Conservation (phyloP, 768 basidiomycete species). For the Amanita muscaria region DNA sequence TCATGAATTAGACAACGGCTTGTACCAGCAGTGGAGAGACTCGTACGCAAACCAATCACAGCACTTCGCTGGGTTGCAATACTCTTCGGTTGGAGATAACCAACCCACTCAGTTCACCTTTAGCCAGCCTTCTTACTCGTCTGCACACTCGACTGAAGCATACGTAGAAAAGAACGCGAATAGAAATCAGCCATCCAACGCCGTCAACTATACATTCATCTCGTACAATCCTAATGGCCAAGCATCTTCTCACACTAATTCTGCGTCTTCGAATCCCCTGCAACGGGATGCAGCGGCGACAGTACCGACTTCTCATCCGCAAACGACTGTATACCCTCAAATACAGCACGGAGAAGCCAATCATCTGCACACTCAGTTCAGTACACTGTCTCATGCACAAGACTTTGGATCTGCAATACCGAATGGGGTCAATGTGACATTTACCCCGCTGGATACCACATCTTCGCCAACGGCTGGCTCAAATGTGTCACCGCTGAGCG, state of each 20-base stretch:
- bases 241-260: background rate
- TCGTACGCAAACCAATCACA: slow-evolving; percentile 19
- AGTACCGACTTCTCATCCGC: background rate
- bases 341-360: background rate
- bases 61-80: slow-evolving; percentile 1
- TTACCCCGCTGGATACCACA: background rate
- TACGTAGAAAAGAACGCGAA: background rate
- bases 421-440: background rate
- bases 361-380: background rate
- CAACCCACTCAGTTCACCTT: slow-evolving; percentile 21
- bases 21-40: slow-evolving; percentile 36
- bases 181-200: background rate
- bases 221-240: background rate
- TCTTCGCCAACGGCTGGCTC: background rate
- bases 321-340: background rate
- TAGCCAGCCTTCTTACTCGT: slow-evolving; percentile 19
- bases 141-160: slow-evolving; percentile 6
- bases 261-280: background rate
- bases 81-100: background rate
- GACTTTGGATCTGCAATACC: background rate
- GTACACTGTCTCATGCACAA: background rate
- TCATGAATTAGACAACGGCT: slow-evolving; percentile 17
- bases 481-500: background rate
- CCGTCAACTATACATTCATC: background rate
- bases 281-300: background rate